phyloP scores from a whole-genome alignment of 2,329 filamentous ascomycete genomes.

The Epichloe amarillans region DNA sequence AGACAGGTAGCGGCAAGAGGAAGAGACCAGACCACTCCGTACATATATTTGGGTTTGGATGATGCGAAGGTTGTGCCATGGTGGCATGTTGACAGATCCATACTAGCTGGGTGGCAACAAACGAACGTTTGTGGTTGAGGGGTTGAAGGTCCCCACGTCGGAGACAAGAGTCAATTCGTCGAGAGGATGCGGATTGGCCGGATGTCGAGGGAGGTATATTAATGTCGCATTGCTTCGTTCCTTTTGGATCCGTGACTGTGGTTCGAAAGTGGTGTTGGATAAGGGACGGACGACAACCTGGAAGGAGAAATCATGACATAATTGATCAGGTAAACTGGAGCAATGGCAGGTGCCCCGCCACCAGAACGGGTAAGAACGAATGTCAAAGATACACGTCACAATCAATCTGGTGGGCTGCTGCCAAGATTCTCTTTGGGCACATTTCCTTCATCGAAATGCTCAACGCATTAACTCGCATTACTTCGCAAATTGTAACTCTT shows the following conservation, averaged over 20 bases:
- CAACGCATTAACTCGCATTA: too few relatives aligned
- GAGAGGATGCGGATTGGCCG: too few relatives aligned
- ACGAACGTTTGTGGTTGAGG: background rate
- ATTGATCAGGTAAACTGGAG: background rate
- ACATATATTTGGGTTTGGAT: background rate
- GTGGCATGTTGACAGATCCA: background rate
- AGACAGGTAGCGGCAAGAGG: background rate
- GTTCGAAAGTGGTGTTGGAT: too few relatives aligned
- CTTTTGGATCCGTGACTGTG: too few relatives aligned
- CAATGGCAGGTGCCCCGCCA: background rate
- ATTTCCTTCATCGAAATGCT: too few relatives aligned
- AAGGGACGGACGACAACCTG: background rate
- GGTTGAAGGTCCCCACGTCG: background rate
- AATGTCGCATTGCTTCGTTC: too few relatives aligned
- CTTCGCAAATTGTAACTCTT: too few relatives aligned
- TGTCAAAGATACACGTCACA: background rate
- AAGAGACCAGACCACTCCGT: background rate
- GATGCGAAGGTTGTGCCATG: conserved; percentile 1
- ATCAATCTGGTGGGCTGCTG: background rate
- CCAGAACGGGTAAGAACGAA: background rate
- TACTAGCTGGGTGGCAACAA: background rate
- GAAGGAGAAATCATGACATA: too few relatives aligned
- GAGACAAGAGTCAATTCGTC: background rate
- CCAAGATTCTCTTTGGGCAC: too few relatives aligned
- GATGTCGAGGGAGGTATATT: too few relatives aligned